phyloP scores from a whole-genome alignment of 495 filamentous ascomycete species.

The Penicillium cosmopolitanum region DNA sequence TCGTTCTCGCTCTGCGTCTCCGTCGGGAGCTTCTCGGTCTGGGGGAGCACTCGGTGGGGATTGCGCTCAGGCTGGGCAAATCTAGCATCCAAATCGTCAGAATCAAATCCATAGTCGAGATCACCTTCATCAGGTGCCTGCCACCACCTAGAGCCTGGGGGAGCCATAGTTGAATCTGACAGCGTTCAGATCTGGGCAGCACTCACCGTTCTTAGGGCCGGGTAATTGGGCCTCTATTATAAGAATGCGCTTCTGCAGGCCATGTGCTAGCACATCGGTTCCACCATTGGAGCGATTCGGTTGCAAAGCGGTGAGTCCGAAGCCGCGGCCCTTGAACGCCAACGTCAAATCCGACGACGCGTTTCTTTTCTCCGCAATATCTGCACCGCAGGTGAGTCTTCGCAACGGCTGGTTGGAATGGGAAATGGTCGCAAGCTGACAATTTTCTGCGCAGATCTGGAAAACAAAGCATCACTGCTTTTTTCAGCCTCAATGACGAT shows the following conservation, averaged over 20 bases:
- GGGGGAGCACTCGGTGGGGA: constrained; percentile 7
- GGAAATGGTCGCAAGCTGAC: constrained; percentile 1
- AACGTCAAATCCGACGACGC: constrained; percentile 23
- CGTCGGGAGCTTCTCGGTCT: constrained; percentile 11
- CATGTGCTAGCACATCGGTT: constrained; percentile 36
- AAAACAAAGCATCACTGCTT: constrained; percentile 1
- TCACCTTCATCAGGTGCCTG: constrained; percentile 27
- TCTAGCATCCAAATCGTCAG: constrained; percentile 34
- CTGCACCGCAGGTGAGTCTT: constrained; percentile 5
- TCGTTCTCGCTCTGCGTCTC: constrained; percentile 6
- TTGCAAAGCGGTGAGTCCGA: too few relatives aligned
- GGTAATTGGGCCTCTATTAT: constrained; percentile 24
- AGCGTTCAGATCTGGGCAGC: neutral
- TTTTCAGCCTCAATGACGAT: constrained; percentile 43
- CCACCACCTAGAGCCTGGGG: constrained; percentile 29
- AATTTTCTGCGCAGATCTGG: constrained; percentile 1
- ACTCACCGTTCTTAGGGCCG: constrained; percentile 19
- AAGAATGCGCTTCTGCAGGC: constrained; percentile 25
- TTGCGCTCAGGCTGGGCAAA: constrained; percentile 21
- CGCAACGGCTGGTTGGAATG: constrained; percentile 10
- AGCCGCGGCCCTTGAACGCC: constrained; percentile 8
- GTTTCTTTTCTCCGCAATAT: neutral
- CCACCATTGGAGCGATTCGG: constrained; percentile 20
- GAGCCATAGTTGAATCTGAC: constrained; percentile 16
- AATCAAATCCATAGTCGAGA: constrained; percentile 38